A percentile compares a stretch with the other conserved stretches of the same genome.
Evolutionary conservation across 805 yeast genomes (phyloP).

Genomic region (Monosporozyma siamensis): DNA sequence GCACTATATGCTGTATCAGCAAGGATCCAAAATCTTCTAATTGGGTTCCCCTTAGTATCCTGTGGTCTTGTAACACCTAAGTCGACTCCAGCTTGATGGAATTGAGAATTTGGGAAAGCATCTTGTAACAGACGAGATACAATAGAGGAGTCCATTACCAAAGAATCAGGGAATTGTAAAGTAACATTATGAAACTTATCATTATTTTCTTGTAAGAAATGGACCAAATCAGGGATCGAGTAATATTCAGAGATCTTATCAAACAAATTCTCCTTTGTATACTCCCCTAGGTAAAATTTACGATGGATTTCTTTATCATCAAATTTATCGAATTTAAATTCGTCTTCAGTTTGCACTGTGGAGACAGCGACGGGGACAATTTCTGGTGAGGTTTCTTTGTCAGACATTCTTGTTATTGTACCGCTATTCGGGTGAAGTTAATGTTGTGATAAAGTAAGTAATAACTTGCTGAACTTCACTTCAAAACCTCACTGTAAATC

Average conservation of each 20-base stretch:
- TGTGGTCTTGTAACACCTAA: not conserved
- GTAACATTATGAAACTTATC: constrained; percentile 47
- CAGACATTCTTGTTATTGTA: not conserved
- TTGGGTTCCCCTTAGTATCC: not conserved
- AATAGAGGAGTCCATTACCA: constrained; percentile 70
- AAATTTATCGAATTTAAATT: constrained; percentile 41
- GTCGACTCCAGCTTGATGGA: not conserved
- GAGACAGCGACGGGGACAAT: constrained; percentile 62
- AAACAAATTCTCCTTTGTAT: constrained; percentile 22
- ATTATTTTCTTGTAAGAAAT: constrained; percentile 29
- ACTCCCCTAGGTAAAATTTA: constrained; percentile 24
- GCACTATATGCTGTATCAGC: constrained; percentile 95
- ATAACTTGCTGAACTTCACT: too few species aligned
- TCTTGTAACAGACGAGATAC: constrained; percentile 49
- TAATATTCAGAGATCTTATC: constrained; percentile 43
- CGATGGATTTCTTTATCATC: constrained; percentile 22
- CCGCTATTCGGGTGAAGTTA: too few species aligned
- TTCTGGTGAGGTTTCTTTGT: constrained; percentile 1
- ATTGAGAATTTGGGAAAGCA: constrained; percentile 15
- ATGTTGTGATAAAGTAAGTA: not conserved
- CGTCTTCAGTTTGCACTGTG: constrained; percentile 56
- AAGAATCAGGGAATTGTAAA: constrained; percentile 79
- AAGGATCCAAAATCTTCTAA: constrained; percentile 57
- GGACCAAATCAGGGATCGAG: constrained; percentile 39
- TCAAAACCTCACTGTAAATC: not conserved